Percentiles rank a stretch among this genome's conserved stretches.
Conservation (phyloP, 2,329 filamentous ascomycete species). For the Claviceps capensis region DNA sequence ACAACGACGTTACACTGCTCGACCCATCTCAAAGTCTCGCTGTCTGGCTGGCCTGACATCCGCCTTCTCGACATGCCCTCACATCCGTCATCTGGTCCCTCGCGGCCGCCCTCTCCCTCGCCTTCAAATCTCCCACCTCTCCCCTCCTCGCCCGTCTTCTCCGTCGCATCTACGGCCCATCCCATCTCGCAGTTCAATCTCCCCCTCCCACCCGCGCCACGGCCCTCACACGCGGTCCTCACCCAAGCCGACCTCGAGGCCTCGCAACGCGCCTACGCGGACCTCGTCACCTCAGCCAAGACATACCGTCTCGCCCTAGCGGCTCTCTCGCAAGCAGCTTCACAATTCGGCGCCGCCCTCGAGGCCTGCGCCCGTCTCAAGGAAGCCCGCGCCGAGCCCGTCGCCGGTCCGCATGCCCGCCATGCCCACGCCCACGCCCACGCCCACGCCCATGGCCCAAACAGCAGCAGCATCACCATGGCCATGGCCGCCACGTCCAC, state of each 20-base stretch:
- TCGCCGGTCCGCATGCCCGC: slow-evolving; percentile 23
- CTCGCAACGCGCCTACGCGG: slow-evolving; percentile 48
- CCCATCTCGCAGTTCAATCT: slow-evolving; percentile 45
- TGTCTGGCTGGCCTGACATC: neutral
- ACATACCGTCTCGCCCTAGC: slow-evolving; percentile 49
- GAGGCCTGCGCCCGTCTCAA: slow-evolving; percentile 56
- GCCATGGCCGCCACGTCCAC: slow-evolving; percentile 26
- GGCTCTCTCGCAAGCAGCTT: slow-evolving; percentile 45
- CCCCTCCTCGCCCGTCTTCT: slow-evolving; percentile 50
- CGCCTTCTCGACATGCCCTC: neutral
- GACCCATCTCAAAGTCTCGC: too few species aligned
- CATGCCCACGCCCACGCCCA: slow-evolving; percentile 43
- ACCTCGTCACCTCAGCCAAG: slow-evolving; percentile 48
- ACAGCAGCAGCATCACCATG: slow-evolving; percentile 26
- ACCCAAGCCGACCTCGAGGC: slow-evolving; percentile 49
- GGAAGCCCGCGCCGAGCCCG: slow-evolving; percentile 47
- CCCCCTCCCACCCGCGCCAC: slow-evolving; percentile 46
- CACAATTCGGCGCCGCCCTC: slow-evolving; percentile 49
- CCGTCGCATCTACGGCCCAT: slow-evolving; percentile 48
- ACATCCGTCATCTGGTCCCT: slow-evolving; percentile 12
- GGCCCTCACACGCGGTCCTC: slow-evolving; percentile 43
- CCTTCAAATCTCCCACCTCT: slow-evolving; percentile 45
- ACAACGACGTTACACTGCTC: too few species aligned
- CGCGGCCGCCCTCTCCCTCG: slow-evolving; percentile 32
- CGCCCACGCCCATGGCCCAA: slow-evolving; percentile 35